Evolutionary conservation across 192 early-diverging fungal genomes (phyloP).

Genomic region (Linnemannia hyalina): DNA sequence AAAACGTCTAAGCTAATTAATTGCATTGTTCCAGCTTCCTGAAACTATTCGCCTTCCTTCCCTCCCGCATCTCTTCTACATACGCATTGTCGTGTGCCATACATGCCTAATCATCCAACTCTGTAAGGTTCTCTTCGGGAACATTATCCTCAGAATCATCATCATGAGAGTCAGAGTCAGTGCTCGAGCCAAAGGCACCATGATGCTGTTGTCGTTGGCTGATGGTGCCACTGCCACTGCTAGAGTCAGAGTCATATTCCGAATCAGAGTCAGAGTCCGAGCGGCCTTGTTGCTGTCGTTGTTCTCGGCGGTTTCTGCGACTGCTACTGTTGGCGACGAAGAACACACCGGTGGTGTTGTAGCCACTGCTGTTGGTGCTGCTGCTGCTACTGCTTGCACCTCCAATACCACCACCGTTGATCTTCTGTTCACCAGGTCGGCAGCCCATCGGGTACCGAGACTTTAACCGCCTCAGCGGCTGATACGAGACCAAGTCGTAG

Average conservation of each 20-base stretch:
- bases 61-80: background rate
- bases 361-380: background rate
- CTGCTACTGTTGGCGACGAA: background rate
- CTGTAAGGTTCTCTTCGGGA: background rate
- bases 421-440: background rate
- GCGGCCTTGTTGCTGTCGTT: background rate
- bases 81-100: background rate
- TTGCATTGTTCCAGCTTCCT: background rate
- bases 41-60: too few relatives aligned
- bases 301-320: background rate
- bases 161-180: background rate
- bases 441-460: background rate
- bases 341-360: background rate
- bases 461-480: background rate
- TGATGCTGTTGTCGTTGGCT: too few relatives aligned
- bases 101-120: background rate
- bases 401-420: background rate
- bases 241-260: too few relatives aligned
- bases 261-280: too few relatives aligned
- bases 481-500: background rate
- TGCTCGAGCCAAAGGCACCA: too few relatives aligned
- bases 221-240: background rate
- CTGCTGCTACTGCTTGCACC: background rate
- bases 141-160: background rate
- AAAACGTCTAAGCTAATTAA: background rate